Base-by-base conservation (phyloP, 352 stramenopile genomes). In the Phytopythium cucurbitacearum region DNA sequence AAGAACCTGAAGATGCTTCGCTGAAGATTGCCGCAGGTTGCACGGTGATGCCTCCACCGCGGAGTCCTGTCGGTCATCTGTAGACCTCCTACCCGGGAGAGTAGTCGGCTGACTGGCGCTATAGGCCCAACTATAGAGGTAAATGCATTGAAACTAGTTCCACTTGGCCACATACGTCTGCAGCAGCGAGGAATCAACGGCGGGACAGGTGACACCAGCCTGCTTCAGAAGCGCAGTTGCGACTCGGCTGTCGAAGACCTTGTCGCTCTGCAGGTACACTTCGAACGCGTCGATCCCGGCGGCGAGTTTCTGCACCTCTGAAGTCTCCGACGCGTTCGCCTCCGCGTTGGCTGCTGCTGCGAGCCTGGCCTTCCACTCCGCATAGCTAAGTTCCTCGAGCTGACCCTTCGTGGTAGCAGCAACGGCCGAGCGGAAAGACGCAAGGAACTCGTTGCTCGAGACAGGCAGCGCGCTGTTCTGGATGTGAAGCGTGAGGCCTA, bases 401-500 rank as follows among this genome's bases (percentile, higher is more conserved):
- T 60, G 40, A 42, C 76, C 69, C 46, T 43, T 59, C 0, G 42
- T 40, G 15, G 47, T 48, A 15, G 44, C 40, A 11, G 53, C 32
- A 3, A 70, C 56, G 3, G 67, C 69, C 11, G 54, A 53, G 43
- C 52, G 57, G 47, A 84, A 76, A 36, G 73, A 59, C 16, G 59
- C 37, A 37, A 88, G 73, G 62, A 91, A 91, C 11, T 42, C 53
- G 37, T 79, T 66, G 10, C 77, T 79, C 34, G 62, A 51, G 11
- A 85, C 56, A 0, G 77, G 71, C 1, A 55, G 58, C 8, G 60
- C 57, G 0, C 71, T 60, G 65, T 87, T 91, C 59, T 91, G 80
- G 50, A 91, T 87, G 65, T 89, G 80, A 48, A 91, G 65, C 50
- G 80, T 86, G 60, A 86, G 72, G 5, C 80, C 80, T 1, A 91